Base-by-base conservation (phyloP, 2,329 filamentous ascomycete species). In the Cordyceps farinosa region DNA sequence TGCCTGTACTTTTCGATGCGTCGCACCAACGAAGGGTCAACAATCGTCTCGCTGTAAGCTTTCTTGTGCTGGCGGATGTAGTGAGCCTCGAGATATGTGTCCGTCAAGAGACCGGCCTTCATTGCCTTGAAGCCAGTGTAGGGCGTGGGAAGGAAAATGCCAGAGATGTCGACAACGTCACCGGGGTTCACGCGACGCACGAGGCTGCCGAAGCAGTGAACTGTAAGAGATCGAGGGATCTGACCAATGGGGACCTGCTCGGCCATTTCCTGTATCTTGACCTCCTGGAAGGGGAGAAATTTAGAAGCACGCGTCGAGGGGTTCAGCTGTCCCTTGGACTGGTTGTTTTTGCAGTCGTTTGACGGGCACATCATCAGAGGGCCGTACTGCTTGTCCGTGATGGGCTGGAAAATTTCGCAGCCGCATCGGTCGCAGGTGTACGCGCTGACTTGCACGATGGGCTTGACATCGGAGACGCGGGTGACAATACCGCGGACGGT, bases 41-140 rank as follows among this genome's bases (percentile, higher is more conserved):
- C 86, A 34, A 88, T 84, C 80, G 97, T 91, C 71, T 96, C 90
- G 67, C 96, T 91, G 76, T 99, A 99, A 1, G 94, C 93, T 78
- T 97, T 97, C 80, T 99, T 99, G 84, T 99, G 95, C 75, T 99
- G 95, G 48, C 87, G 87, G 53, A 99, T 88, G 72, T 96, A 84
- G 74, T 99, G 95, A 5, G 94, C 95, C 78, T 99, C 95, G 13
- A 99, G 81, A 73, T 97, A 99, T 1, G 95, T 99, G 72, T 99
- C 95, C 40, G 95, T 99, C 65, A 99, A 79, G n/a, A 99, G 85
- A 64, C 95, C 95, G 32, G 95, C 95, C 69, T 90, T 90, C 79
- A 99, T 97, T 3, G 95, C 96, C 78, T 96, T 90, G 84, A 99
- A 99, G 50, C 95, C 95, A n/a, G 95, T 99, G 75, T 99, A 99